phyloP scores from a whole-genome alignment of 768 basidiomycete genomes.

The Leccinum uliginosum region DNA sequence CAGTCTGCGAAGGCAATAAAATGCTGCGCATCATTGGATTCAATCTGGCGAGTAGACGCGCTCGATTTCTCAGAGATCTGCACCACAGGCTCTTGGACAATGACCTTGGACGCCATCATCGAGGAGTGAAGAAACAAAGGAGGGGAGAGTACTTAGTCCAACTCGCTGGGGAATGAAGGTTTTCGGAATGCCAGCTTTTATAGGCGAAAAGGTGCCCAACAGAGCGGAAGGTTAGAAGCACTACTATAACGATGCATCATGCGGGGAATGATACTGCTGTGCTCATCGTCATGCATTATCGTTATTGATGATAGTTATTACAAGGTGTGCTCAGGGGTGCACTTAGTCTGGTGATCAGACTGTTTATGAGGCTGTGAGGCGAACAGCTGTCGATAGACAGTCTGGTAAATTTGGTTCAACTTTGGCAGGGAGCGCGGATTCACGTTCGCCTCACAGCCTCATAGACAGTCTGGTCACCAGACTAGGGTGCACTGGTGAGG shows the following conservation, averaged over 20 bases:
- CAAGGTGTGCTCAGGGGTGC: no score
- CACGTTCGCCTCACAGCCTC: no score
- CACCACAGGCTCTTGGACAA: constrained; percentile 8
- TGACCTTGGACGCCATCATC: constrained; percentile 20
- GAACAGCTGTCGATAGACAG: no score
- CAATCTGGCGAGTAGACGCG: constrained; percentile 6
- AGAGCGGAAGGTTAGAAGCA: background rate
- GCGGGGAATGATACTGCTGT: background rate
- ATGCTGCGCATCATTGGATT: constrained; percentile 1
- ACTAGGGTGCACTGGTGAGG: no score
- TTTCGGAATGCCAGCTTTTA: constrained; percentile 18
- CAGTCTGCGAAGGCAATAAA: constrained; percentile 23
- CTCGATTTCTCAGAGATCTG: constrained; percentile 21
- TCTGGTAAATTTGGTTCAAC: no score
- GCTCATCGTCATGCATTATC: background rate
- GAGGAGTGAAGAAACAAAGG: background rate
- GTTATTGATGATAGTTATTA: background rate
- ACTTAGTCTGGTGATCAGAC: no score
- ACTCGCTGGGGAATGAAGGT: background rate
- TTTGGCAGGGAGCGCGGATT: no score
- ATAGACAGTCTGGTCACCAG: no score
- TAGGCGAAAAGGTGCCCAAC: constrained; percentile 6
- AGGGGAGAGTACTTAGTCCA: background rate
- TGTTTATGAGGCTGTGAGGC: no score
- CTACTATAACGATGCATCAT: background rate